Conservation (phyloP, 225 moss, liverwort and hornwort genomes). For the Pleurozium schreberi region DNA sequence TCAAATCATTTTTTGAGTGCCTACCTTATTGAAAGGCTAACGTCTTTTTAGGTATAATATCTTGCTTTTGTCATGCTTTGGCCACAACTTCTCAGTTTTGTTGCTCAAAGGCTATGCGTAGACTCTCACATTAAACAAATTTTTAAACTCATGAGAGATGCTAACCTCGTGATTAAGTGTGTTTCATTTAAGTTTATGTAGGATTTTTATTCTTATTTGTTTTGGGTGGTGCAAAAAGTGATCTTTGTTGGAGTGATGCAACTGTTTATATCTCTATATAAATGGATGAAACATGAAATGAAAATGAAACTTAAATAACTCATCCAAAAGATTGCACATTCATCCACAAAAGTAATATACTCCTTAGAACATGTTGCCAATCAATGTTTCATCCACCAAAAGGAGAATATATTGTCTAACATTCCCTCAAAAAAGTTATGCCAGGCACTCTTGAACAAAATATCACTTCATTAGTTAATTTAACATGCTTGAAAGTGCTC, state of each 20-base stretch:
- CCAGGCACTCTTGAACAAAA: rapidly evolving
- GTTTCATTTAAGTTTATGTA: no score
- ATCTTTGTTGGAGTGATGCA: no score
- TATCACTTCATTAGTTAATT: rapidly evolving
- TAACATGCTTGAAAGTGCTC: neutral
- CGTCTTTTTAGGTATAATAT: no score
- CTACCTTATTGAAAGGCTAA: rapidly evolving
- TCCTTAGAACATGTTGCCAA: neutral
- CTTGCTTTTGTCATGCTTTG: no score
- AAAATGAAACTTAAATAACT: neutral
- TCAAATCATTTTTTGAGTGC: neutral
- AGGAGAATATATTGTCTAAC: neutral
- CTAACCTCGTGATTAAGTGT: neutral
- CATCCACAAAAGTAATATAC: neutral
- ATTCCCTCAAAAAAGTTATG: neutral
- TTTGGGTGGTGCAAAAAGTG: neutral
- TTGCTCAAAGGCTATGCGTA: no score
- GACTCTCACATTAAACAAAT: neutral
- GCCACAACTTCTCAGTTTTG: no score
- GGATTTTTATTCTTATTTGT: neutral
- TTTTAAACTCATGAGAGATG: neutral
- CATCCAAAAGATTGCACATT: neutral
- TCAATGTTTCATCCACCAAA: neutral
- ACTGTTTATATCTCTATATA: neutral
- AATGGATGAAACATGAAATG: neutral